Percentiles rank a stretch among this genome's conserved stretches.
Evolutionary conservation across 2,329 filamentous ascomycete genomes (phyloP).

Genomic region (Sclerotinia subarctica): DNA sequence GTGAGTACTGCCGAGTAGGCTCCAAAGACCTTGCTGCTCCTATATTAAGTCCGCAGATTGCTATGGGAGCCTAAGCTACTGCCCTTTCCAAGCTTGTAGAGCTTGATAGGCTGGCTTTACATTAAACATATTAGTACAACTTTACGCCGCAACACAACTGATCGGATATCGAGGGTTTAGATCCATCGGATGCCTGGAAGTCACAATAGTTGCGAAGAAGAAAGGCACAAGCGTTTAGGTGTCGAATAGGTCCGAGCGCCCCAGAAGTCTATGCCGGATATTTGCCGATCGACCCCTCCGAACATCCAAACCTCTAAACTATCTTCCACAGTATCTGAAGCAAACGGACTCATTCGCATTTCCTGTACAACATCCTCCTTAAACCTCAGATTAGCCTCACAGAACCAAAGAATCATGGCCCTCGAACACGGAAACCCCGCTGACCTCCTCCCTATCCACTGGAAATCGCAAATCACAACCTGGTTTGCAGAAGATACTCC

Average conservation of each 20-base stretch:
- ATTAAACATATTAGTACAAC: no score
- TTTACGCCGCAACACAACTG: no score
- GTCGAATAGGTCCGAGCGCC: not conserved
- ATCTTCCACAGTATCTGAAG: not conserved
- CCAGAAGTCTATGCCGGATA: not conserved
- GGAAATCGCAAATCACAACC: constrained; percentile 72
- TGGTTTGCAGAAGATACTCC: constrained; percentile 98
- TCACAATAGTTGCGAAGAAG: no score
- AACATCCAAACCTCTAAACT: not conserved
- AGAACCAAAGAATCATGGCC: constrained; percentile 28
- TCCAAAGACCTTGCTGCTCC: not conserved
- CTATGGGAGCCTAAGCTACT: no score
- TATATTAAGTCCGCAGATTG: no score
- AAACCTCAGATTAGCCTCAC: not conserved
- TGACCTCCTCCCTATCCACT: constrained; percentile 79
- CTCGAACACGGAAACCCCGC: constrained; percentile 53
- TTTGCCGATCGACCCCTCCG: not conserved
- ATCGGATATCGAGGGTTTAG: no score
- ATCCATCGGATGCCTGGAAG: no score
- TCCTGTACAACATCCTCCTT: not conserved
- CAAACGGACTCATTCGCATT: not conserved
- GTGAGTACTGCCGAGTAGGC: not conserved
- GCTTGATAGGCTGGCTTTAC: no score
- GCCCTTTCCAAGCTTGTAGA: no score
- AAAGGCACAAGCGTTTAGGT: not conserved